Evolutionary conservation across 179 eudicot species (phyloP), one percentile per base, ranked within the genome.

Genomic region (Spinacia oleracea): DNA sequence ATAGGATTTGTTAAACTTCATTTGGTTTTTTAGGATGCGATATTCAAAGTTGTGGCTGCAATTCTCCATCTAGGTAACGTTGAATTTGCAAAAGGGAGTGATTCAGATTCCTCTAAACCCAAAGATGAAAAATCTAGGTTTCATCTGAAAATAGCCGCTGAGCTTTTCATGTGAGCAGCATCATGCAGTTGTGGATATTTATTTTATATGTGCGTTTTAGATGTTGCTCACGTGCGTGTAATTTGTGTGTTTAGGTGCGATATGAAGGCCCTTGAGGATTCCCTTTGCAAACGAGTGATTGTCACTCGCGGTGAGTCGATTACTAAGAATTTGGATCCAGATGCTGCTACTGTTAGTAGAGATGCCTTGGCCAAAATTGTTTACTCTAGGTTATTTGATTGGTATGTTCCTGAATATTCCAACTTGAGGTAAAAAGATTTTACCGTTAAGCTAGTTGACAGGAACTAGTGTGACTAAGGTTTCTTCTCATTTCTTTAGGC

Each of bases 31-130:
- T 86, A 95, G 97, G 98, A 93, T 77, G 97, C 90, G 15, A 95
- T 95, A 34, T 93, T 95, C 71, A 89, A 92, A 78, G 97, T 95
- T 83, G 97, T 91, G 71, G 97, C 98, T 70, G 97, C 97, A 68
- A 84, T 91, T 84, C 98, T 95, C 68, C 98, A 95, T 83, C 78
- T 95, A 81, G 98, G 98, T 27, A 95, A 95, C 75, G 83, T 92
- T 79, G 97, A 94, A 80, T 94, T 94, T 79, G 76, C 79, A 46
- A 91, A 89, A 85, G 94, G 88, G 60, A 79, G 79, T 66, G 98
- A 92, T 29, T 25, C 89, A 25, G 98, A 94, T 86, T 84, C 98
- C 74, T 90, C 98, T 38, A 86, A 88, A 84, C 97, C 97, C 56
- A 92, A 92, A 88, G 92, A 94, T 83, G 96, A 87, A 43, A 83